Percentiles rank a stretch among this genome's conserved stretches.
phyloP scores from a whole-genome alignment of 192 early-diverging fungal genomes.

The Obelidium mucronatum region DNA sequence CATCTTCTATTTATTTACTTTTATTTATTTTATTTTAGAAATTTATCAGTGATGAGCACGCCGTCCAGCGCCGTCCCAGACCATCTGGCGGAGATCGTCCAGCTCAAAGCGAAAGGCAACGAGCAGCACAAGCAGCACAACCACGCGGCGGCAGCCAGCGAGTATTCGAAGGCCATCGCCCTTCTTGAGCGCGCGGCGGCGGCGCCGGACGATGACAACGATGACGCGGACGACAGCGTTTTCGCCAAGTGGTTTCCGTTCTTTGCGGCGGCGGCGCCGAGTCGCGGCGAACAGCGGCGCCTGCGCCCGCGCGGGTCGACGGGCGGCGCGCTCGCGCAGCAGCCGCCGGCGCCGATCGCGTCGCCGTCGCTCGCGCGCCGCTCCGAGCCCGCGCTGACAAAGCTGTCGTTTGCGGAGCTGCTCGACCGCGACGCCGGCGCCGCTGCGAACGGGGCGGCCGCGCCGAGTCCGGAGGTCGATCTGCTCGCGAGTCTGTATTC shows the following conservation, averaged over 20 bases:
- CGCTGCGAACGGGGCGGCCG: not conserved
- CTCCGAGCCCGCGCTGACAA: not conserved
- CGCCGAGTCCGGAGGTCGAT: slow-evolving; percentile 13
- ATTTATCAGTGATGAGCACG: too few relatives aligned
- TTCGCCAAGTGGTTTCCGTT: not conserved
- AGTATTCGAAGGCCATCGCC: slow-evolving; percentile 85
- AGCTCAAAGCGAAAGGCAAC: slow-evolving; percentile 86
- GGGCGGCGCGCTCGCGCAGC: not conserved
- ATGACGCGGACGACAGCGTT: not conserved
- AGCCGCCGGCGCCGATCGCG: not conserved
- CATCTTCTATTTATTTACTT: too few relatives aligned
- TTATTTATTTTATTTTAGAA: too few relatives aligned
- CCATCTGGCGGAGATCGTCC: too few relatives aligned
- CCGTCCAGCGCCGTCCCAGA: too few relatives aligned
- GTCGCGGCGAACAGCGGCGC: not conserved
- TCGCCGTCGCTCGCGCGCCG: not conserved
- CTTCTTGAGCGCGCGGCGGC: slow-evolving; percentile 58
- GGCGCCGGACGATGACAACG: not conserved
- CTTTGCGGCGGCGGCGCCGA: not conserved
- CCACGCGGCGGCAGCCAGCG: slow-evolving; percentile 65
- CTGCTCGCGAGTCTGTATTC: slow-evolving; percentile 76
- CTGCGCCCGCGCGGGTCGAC: not conserved
- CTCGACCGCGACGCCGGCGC: not conserved
- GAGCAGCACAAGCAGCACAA: slow-evolving; percentile 75
- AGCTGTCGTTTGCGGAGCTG: slow-evolving; percentile 3